Base-by-base conservation (phyloP, 192 early-diverging fungal species). In the Coemansia sp. region DNA sequence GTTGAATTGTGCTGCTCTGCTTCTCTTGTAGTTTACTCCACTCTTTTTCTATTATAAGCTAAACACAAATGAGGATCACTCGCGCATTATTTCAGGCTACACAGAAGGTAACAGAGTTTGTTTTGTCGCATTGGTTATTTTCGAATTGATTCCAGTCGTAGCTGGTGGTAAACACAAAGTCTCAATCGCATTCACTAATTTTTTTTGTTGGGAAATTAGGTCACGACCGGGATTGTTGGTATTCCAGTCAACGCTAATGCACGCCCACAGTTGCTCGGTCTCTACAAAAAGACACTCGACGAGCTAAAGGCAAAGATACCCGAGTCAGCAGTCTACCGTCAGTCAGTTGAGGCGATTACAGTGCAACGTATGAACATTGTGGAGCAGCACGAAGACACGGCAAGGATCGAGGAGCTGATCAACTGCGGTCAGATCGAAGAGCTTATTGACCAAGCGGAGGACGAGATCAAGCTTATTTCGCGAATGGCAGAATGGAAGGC, bases 401-500 rank as follows among this genome's bases (percentile, higher is more conserved):
- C 61, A 41, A 82, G 84, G 65, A 93, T 95, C 64, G 95, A 98
- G 79, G 55, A 83, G 63, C 67, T 84, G 43, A 80, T 95, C 27
- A 78, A 78, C 61, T 84, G 77, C 33, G 93, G 93, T 27, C 90
- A 93, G 78, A 90, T 98, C 61, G 95, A 98, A 73, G 93, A 98
- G 82, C 78, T 98, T 6, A 87, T 96, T 57, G 62, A 73, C 38
- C 90, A 91, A 67, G 95, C 95, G 9, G 81, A 93, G 59, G 92
- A 92, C 44, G 95, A 98, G 71, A 80, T 93, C 54, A 86, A 83
- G 60, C 80, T 98, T 38, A 83, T 91, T 19, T 73, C 58, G 42
- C 86, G 91, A 67, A 89, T 98, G 87, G 84, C 87, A 54, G 88
- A 93, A 81, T 92, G 87, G 86, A 93, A 89, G 82, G 83, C 88